Evolutionary conservation across 345 rosid species (phyloP), one percentile per base, ranked within the genome.

Genomic region (Erodium maritimum): DNA sequence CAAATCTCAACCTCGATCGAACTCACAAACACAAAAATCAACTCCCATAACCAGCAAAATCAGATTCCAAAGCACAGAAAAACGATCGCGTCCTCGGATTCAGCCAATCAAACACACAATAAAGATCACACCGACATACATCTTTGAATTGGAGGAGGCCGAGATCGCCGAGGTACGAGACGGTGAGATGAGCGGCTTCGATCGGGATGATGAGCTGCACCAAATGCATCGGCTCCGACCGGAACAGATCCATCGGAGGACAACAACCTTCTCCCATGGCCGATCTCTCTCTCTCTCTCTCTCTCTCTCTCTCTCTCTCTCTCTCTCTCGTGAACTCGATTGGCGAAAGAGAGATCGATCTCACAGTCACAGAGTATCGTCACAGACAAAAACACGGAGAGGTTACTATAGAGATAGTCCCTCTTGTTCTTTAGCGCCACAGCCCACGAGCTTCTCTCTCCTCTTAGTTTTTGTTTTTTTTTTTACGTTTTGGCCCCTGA

Each of bases 81-180:
- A 42, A 42, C 48, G 17, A 42, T 7, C 11, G 14, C 48, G 17
- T 12, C 48, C 8, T 42, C 14, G 17, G 12, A 42, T 42, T 42
- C 8, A 42, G 19, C 14, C 17, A 25, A 17, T 17, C 20, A 17
- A 56, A 18, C 0, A 19, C 34, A 0, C 37, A 52, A 58, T 65
- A 20, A 56, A 59, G 45, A 64, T 57, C 45, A 61, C 55, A 84
- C 91, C 69, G 45, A 87, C 99, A 55, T 93, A 87, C 99, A 55
- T 93, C 97, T 80, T 93, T 93, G 87, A 93, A 89, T 73, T 89
- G 99, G 58, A 93, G 65, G 68, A 89, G 85, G 61, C 95, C 99
- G 56, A 85, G 89, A 74, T 87, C 91, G 8, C 95, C 96, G 67
- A 93, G 91, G 70, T 87, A 87, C 29, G 94, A 82, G 71, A 89